Evolutionary conservation across 768 basidiomycete genomes (phyloP), one percentile per base, ranked within the genome.

Genomic region (Tulasnella sp.): DNA sequence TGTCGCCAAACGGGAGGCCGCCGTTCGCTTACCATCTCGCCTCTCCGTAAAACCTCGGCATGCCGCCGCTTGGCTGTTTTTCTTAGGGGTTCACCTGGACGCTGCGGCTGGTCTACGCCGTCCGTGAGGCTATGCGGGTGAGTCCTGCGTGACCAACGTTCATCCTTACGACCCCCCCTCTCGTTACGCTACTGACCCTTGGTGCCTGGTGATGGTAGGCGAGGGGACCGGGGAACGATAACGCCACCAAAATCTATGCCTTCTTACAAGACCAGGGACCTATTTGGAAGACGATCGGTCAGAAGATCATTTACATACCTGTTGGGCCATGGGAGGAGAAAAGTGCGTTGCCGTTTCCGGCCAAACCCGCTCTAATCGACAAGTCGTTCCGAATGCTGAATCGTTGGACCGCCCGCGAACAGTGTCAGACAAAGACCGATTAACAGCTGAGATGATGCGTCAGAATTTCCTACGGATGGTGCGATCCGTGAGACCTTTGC

Each of bases 271-370:
- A 48, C 24, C 54, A 54, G 48, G 46, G 76, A 58, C 44, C 48
- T 60, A 54, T 54, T 60, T 44, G 76, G 48, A 54, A 48, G 76
- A 48, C 48, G n/a, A 24, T 37, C 8, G 78, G 78, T 48, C 24
- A 79, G 4, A 73, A 79, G 72, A 18, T 24, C 20, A 44, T 79
- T 42, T 79, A 75, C 60, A 72, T 79, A 7, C 60, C 78, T 24
- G 41, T 79, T 31, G 78, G 78, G n/a, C 54, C 78, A 74, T 79
- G 78, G 78, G 78, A 79, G 20, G 78, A 79, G 24, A 48, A 69
- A n/a, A 69, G 78, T 79, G 46, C 44, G 76, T 50, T 31, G 18
- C 8, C 37, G 3, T 50, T 46, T 77, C 46, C 34, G 22, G 34
- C 34, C 72, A n/a, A 37, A 9, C 22, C 24, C 20, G 42, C 72